Evolutionary conservation across 441 rosid species (phyloP).

Genomic region (Populus tomentosa): DNA sequence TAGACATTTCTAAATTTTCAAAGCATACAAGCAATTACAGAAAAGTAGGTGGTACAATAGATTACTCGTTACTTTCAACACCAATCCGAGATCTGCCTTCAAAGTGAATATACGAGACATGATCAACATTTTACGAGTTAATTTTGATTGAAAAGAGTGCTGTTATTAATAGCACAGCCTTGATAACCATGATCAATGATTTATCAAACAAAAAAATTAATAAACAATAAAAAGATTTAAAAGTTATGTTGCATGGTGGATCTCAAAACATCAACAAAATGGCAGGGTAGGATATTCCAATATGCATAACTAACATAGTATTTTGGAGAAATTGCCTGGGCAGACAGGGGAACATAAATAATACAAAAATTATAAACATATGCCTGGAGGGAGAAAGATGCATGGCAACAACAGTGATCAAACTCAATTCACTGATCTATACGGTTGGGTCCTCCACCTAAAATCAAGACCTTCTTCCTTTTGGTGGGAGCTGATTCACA

Average conservation of each 20-base stretch:
- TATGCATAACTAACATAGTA: no score
- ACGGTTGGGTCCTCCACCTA: conserved; percentile 98
- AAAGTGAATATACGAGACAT: not conserved
- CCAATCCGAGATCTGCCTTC: not conserved
- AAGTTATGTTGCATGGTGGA: no score
- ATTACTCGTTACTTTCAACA: not conserved
- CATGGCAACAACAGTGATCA: conserved; percentile 97
- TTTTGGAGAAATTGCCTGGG: no score
- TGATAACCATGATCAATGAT: no score
- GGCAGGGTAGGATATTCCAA: no score
- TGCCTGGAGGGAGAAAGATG: conserved; percentile 95
- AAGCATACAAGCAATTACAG: not conserved
- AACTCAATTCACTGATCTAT: conserved; percentile 97
- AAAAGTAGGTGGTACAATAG: not conserved
- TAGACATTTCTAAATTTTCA: not conserved
- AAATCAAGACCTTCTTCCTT: conserved; percentile 79
- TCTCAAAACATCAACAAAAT: no score
- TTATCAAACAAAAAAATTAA: no score
- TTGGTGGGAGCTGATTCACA: conserved; percentile 86
- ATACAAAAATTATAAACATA: conserved; percentile 18
- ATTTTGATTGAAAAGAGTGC: no score
- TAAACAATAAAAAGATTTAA: no score
- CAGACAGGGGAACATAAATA: not conserved
- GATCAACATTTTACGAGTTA: no score
- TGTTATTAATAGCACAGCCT: no score